Percentiles rank a stretch among this genome's conserved stretches.
phyloP scores from a whole-genome alignment of 169 alveolate genomes.

The Cryptosporidium ubiquitum region DNA sequence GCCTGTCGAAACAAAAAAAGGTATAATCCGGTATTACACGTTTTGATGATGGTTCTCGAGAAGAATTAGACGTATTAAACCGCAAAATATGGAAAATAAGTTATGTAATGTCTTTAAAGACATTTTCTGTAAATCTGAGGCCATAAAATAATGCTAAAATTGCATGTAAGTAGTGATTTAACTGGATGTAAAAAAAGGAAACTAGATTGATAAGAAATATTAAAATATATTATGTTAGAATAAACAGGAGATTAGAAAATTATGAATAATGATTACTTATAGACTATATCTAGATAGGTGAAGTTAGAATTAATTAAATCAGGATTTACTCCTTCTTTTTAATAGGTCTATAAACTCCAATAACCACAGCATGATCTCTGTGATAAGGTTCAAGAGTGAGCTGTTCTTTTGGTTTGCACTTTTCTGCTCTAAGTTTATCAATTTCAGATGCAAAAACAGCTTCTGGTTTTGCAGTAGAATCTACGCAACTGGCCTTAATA shows the following conservation, averaged over 20 bases:
- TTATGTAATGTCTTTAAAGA: not conserved
- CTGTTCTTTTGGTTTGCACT: conserved; percentile 95
- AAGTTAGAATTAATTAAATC: not conserved
- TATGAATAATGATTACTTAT: not conserved
- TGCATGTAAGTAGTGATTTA: not conserved
- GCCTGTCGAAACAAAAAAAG: not conserved
- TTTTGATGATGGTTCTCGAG: conserved; percentile 37
- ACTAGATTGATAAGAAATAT: not conserved
- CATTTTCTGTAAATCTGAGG: not conserved
- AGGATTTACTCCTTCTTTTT: conserved; percentile 81
- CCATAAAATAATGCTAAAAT: no score
- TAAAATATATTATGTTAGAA: not conserved
- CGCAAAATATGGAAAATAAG: not conserved
- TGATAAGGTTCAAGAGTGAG: conserved; percentile 98
- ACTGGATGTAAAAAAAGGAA: not conserved
- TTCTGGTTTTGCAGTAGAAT: conserved; percentile 98
- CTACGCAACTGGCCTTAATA: conserved; percentile 98
- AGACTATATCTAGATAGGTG: conserved; percentile 22
- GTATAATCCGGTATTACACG: conserved; percentile 6
- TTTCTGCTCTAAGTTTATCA: conserved; percentile 88
- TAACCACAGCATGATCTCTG: conserved; percentile 97
- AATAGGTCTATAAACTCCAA: conserved; percentile 94
- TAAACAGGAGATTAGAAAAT: not conserved
- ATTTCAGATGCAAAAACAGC: conserved; percentile 93
- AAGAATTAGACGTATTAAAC: not conserved